These are phyloP conservation scores for Ogataea pignaliae DNA, from an alignment of 805 yeast species.

Conservation along the genomic window DNA sequence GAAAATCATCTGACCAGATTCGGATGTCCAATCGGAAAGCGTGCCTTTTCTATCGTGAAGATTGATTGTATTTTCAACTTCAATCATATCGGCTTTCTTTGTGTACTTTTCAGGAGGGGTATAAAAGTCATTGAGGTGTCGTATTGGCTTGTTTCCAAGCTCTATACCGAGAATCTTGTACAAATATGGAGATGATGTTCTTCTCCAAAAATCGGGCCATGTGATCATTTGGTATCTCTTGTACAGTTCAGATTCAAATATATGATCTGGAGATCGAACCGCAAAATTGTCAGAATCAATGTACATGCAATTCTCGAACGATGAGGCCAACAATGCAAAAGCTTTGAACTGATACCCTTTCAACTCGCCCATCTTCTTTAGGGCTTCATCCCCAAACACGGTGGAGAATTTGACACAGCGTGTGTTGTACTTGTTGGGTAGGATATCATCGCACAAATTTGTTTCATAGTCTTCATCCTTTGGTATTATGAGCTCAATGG, in stretches of 20 bases:
- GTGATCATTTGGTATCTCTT: conserved; percentile 47
- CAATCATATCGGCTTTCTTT: conserved; percentile 7
- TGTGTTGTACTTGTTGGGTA: conserved; percentile 37
- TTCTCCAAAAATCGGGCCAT: conserved; percentile 78
- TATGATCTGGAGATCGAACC: conserved; percentile 35
- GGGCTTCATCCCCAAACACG: conserved; percentile 27
- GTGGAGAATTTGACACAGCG: conserved; percentile 38
- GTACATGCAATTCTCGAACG: conserved; percentile 40
- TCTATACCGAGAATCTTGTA: conserved; percentile 34
- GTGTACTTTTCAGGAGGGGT: conserved; percentile 16
- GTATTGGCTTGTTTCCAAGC: conserved; percentile 27
- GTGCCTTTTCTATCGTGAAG: conserved; percentile 61
- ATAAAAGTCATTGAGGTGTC: conserved; percentile 20
- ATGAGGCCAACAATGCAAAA: conserved; percentile 40
- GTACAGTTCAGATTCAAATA: conserved; percentile 39
- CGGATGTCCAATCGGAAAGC: conserved; percentile 61
- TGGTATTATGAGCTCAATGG: conserved; percentile 42
- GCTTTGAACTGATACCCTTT: conserved; percentile 37
- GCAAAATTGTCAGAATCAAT: conserved; percentile 47
- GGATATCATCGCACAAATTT: conserved; percentile 30
- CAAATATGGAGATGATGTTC: conserved; percentile 59
- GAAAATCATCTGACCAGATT: conserved; percentile 63
- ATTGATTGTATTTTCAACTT: conserved; percentile 29
- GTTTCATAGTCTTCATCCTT: conserved; percentile 35
- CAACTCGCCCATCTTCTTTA: conserved; percentile 17